Conservation (phyloP, 176 grass and related monocot species). For the Zizania latifolia region DNA sequence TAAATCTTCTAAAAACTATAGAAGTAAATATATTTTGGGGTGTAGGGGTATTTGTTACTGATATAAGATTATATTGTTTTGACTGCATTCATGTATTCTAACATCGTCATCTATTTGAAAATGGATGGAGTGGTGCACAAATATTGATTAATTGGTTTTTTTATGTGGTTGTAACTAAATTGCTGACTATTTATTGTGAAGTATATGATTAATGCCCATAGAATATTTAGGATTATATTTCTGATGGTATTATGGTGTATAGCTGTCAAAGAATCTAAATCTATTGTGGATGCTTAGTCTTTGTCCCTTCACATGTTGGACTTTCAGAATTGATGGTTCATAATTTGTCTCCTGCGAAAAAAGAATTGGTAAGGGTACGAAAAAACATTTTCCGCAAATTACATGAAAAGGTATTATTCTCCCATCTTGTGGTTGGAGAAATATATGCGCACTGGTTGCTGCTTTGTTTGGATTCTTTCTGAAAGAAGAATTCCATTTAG, state of each 20-base stretch:
- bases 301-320: background rate
- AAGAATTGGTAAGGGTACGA: background rate
- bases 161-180: background rate
- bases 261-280: background rate
- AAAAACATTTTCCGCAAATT: background rate
- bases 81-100: too few relatives aligned
- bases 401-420: background rate
- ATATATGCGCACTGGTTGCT: conserved; percentile 1
- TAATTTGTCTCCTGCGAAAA: background rate
- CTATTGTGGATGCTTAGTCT: background rate
- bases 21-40: too few relatives aligned
- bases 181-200: background rate
- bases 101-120: too few relatives aligned
- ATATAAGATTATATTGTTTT: too few relatives aligned
- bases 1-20: too few relatives aligned
- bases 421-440: conserved; percentile 11
- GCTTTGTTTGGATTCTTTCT: background rate
- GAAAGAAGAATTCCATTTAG: background rate
- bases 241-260: too few relatives aligned
- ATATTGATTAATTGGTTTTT: background rate
- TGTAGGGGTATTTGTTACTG: too few relatives aligned
- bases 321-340: conserved; percentile 6
- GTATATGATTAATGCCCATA: background rate
- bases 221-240: background rate
- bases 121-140: too few relatives aligned